Base-by-base conservation (phyloP, 768 basidiomycete genomes). In the Calocybe indica region DNA sequence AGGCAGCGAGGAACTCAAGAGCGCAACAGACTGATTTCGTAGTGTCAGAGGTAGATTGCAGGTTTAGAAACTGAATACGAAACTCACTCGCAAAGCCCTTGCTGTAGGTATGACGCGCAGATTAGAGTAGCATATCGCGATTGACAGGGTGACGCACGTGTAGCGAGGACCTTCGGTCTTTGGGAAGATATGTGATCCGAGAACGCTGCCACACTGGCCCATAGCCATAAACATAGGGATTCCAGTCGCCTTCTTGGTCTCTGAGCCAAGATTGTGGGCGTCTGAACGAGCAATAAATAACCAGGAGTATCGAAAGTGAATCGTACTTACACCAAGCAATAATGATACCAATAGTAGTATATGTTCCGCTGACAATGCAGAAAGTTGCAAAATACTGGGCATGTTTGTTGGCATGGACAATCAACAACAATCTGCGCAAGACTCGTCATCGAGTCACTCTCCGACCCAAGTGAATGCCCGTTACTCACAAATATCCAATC, bases 211-310 rank as follows among this genome's bases (percentile, higher is more conserved):
- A 43, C 84, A 80, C 58, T 89, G 87, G 0, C 87, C 87, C 34
- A 89, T 86, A 8, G 83, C 76, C 80, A 87, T 87, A 58, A 88
- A 87, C 65, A 85, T 74, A 7, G 85, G 84, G 31, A 87, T 83
- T 0, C 86, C 86, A 0, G 85, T 79, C 0, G 87, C 86, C 47
- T 78, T 80, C 63, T 89, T 88, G 0, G 82, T 81, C 55, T 89
- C 87, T 0, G 86, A 87, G 3, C 85, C 86, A 6, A 87, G 72
- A 55, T 88, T 89, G 55, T 88, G 85, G 3, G 83, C 78, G 53
- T 75, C 82, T 87, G 47, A 12, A 41, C 42, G 33, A 14, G 11
- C 30, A 14, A 22, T 13, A 33, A 57, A 52, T 40, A 12, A 32
- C 51, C 40, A 35, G 46, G 14, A 30, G 8, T 14, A 11, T 15